Conservation (phyloP, 192 early-diverging fungal species). For the Backusella luteola region DNA sequence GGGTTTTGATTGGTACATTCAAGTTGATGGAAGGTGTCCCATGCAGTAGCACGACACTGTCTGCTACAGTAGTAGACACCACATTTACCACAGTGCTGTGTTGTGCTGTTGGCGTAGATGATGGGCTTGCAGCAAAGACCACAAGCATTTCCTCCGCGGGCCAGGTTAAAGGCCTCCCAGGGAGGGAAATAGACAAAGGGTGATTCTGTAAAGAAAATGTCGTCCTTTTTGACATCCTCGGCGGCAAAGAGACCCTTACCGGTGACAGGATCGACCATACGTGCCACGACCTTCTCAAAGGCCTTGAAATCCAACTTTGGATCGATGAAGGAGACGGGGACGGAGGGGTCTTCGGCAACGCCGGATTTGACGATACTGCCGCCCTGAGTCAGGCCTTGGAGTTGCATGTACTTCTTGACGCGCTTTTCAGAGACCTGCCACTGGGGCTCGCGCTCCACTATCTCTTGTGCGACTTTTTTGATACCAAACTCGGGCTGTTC, state of each 20-base stretch:
- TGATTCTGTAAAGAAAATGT: constrained; percentile 51
- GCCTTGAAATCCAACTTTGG: constrained; percentile 38
- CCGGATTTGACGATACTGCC: constrained; percentile 37
- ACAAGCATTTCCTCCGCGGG: constrained; percentile 46
- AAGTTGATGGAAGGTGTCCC: constrained; percentile 47
- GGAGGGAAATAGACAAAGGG: constrained; percentile 59
- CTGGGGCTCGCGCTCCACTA: constrained; percentile 40
- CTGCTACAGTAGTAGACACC: constrained; percentile 48
- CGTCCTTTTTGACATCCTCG: constrained; percentile 47
- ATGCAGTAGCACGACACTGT: constrained; percentile 42
- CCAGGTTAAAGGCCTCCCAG: constrained; percentile 51
- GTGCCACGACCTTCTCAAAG: constrained; percentile 34
- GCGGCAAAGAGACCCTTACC: constrained; percentile 55
- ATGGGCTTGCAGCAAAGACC: constrained; percentile 54
- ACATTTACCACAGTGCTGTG: constrained; percentile 40
- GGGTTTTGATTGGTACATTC: constrained; percentile 48
- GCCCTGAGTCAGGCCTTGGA: constrained; percentile 38
- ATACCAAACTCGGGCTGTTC: constrained; percentile 53
- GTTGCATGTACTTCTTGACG: constrained; percentile 58
- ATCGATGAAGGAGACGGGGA: constrained; percentile 51
- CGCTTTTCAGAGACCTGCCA: constrained; percentile 65
- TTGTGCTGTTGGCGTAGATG: constrained; percentile 30
- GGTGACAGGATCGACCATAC: constrained; percentile 39
- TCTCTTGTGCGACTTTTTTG: constrained; percentile 43
- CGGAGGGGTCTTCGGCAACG: constrained; percentile 45